Evolutionary conservation across 179 eudicot genomes (phyloP).

Genomic region (Amaranthus tricolor): DNA sequence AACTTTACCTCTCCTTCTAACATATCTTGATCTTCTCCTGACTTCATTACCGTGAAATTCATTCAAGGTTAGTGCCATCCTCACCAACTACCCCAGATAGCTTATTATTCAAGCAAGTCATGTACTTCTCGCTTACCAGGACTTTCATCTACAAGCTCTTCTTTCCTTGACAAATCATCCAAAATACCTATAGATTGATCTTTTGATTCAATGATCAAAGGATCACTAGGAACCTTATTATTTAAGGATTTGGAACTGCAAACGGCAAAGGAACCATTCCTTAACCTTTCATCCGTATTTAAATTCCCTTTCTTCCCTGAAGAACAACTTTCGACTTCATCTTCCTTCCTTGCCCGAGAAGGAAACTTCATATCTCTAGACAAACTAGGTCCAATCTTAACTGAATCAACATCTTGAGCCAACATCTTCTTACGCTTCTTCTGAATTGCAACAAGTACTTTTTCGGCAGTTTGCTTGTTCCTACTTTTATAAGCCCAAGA

Average conservation of each 20-base stretch:
- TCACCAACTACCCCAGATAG: constrained; percentile 49
- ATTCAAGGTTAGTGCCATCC: constrained; percentile 52
- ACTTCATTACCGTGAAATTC: constrained; percentile 58
- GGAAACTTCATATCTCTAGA: constrained; percentile 53
- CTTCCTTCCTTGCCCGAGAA: constrained; percentile 47
- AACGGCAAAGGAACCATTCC: constrained; percentile 33
- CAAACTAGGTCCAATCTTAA: constrained; percentile 31
- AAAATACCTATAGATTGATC: constrained; percentile 26
- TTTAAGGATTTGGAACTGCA: constrained; percentile 37
- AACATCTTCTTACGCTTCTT: constrained; percentile 70
- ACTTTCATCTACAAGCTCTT: too few species aligned
- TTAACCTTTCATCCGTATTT: constrained; percentile 42
- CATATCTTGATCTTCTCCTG: constrained; percentile 81
- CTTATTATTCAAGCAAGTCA: constrained; percentile 63
- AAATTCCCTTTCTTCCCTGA: constrained; percentile 43
- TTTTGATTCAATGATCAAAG: constrained; percentile 28
- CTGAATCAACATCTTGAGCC: constrained; percentile 67
- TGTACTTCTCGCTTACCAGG: constrained; percentile 60
- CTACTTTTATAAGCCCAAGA: constrained; percentile 49
- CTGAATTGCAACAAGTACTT: constrained; percentile 49
- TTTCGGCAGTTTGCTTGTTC: constrained; percentile 75
- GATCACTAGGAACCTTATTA: constrained; percentile 42
- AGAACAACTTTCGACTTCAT: constrained; percentile 45
- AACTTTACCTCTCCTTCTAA: constrained; percentile 91
- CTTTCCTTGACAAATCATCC: constrained; percentile 54